Percentiles rank a stretch among this genome's conserved stretches.
Evolutionary conservation across 2,329 filamentous ascomycete species (phyloP).

Genomic region (Periconia sp.): DNA sequence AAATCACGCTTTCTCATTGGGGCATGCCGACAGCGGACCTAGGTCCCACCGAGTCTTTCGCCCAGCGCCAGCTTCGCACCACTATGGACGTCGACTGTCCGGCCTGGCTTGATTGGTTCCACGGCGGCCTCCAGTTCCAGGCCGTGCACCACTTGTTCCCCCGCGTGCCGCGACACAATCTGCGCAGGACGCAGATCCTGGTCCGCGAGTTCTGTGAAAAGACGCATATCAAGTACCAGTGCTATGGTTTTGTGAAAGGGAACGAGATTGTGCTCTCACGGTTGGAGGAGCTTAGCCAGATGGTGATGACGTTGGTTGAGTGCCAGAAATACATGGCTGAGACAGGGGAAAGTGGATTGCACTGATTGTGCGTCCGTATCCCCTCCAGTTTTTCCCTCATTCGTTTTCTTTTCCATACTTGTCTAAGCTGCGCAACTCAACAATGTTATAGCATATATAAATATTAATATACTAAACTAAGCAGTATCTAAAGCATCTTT

Average conservation of each 20-base stretch:
- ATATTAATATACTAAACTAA: conserved; percentile 12
- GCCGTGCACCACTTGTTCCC: conserved; percentile 86
- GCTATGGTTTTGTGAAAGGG: conserved; percentile 82
- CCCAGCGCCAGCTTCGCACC: conserved; percentile 86
- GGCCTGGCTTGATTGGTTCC: conserved; percentile 84
- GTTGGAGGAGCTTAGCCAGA: conserved; percentile 76
- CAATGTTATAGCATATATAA: conserved; percentile 7
- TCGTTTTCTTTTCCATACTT: too few species aligned
- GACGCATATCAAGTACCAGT: conserved; percentile 79
- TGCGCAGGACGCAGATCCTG: conserved; percentile 72
- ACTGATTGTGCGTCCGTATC: too few species aligned
- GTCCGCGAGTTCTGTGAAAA: conserved; percentile 82
- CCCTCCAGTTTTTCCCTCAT: too few species aligned
- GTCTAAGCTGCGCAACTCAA: conserved; percentile 9
- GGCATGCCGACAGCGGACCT: conserved; percentile 90
- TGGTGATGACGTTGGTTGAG: conserved; percentile 61
- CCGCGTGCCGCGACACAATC: conserved; percentile 80
- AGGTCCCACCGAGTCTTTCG: conserved; percentile 81
- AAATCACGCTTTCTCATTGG: conserved; percentile 91
- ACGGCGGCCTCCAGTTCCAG: conserved; percentile 87
- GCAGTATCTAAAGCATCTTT: conserved; percentile 11
- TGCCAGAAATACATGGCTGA: conserved; percentile 44
- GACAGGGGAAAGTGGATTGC: conserved; percentile 41
- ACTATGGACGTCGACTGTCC: conserved; percentile 94
- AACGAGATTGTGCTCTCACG: conserved; percentile 78